These are phyloP conservation scores for Ophiocordyceps australis DNA, from an alignment of 2,329 filamentous ascomycete genomes.

Conservation along the genomic window DNA sequence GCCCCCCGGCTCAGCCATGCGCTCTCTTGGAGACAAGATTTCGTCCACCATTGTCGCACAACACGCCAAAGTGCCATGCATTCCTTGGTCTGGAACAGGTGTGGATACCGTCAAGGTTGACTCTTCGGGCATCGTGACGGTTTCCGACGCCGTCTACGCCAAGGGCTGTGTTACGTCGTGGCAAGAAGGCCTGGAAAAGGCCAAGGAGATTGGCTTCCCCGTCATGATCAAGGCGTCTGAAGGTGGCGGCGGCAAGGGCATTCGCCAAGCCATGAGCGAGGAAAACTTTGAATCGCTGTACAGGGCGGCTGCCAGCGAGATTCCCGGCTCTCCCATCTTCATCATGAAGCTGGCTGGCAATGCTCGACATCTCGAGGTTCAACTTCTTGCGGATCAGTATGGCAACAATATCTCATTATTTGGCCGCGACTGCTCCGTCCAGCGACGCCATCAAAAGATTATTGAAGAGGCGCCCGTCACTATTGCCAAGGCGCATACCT, in stretches of 20 bases:
- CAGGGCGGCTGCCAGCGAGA: slow-evolving; percentile 91
- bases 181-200: slow-evolving; percentile 75
- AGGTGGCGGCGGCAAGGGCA: slow-evolving; percentile 97
- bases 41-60: slow-evolving; percentile 98
- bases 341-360: slow-evolving; percentile 99
- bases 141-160: slow-evolving; percentile 67
- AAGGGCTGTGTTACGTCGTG: slow-evolving; percentile 83
- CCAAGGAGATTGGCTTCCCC: slow-evolving; percentile 85
- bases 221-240: slow-evolving; percentile 99
- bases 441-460: slow-evolving; percentile 97
- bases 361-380: slow-evolving; percentile 90
- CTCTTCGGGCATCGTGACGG: slow-evolving; percentile 74
- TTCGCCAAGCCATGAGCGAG: slow-evolving; percentile 80
- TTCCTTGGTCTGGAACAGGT: slow-evolving; percentile 97
- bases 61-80: slow-evolving; percentile 89
- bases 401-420: slow-evolving; percentile 99
- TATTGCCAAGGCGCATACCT: slow-evolving; percentile 75
- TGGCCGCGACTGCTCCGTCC: slow-evolving; percentile 95
- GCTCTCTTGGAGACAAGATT: slow-evolving; percentile 97
- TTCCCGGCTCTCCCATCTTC: slow-evolving; percentile 97
- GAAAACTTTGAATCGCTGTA: slow-evolving; percentile 76
- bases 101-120: slow-evolving; percentile 69
- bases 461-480: slow-evolving; percentile 98
- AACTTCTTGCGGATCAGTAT: slow-evolving; percentile 94
- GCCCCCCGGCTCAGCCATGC: slow-evolving; percentile 94